Percentiles rank a stretch among this genome's conserved stretches.
Evolutionary conservation across 192 early-diverging fungal species (phyloP).

Genomic region (Oehlia diaphana): DNA sequence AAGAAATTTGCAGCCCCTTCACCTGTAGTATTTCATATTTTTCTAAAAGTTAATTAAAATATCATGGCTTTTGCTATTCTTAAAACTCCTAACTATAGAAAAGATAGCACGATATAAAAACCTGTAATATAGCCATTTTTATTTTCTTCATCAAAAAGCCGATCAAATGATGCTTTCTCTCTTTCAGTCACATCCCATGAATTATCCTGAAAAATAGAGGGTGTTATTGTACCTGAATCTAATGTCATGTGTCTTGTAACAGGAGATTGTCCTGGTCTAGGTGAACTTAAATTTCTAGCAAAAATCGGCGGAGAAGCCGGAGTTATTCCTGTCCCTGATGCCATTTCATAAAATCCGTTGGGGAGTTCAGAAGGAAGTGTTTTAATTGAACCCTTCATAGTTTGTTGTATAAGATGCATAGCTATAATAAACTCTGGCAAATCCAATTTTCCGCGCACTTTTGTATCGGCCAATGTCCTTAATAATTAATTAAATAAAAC

Average conservation of each 20-base stretch:
- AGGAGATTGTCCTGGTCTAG: constrained; percentile 27
- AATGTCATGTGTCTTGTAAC: not conserved
- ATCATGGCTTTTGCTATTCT: not conserved
- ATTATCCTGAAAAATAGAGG: not conserved
- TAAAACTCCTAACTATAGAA: not conserved
- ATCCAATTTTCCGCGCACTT: constrained; percentile 66
- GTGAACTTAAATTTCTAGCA: constrained; percentile 9
- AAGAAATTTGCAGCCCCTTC: constrained; percentile 78
- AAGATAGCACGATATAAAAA: constrained; percentile 11
- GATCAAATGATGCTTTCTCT: constrained; percentile 73
- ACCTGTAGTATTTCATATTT: constrained; percentile 41
- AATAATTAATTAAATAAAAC: not conserved
- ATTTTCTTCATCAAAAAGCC: constrained; percentile 73
- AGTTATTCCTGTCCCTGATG: constrained; percentile 30
- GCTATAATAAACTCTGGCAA: constrained; percentile 86
- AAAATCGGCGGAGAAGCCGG: constrained; percentile 31
- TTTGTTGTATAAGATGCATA: constrained; percentile 83
- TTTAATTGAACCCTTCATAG: constrained; percentile 71
- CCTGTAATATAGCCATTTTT: constrained; percentile 70
- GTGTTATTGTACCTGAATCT: not conserved
- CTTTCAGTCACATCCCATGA: constrained; percentile 76
- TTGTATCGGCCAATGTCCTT: constrained; percentile 78
- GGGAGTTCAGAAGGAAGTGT: constrained; percentile 74
- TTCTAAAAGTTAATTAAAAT: not conserved
- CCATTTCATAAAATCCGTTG: constrained; percentile 32